Evolutionary conservation across 148 eudicot species (phyloP), one percentile per base, ranked within the genome.

Genomic region (Polygonum maritimum): DNA sequence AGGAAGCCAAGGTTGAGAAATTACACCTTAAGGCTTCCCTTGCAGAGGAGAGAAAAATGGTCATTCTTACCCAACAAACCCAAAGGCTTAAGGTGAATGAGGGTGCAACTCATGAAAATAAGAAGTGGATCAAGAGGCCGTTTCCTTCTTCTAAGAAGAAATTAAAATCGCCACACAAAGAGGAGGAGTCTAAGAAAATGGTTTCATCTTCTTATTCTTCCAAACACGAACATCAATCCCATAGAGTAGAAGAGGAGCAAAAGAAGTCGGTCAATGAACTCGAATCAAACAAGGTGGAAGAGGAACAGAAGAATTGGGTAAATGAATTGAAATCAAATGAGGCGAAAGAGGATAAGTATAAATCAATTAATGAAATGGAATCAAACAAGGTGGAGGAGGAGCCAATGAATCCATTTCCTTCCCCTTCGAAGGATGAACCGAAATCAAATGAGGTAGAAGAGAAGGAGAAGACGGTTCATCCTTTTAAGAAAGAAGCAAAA

Each of bases 1-100:
- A 77, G 26, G 82, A 90, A 35, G 98, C 97, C 38, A 82, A 82
- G 75, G 82, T 67, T 2, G 98, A 94, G 75, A 92, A 90, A 78
- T 84, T 89, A 19, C 75, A 74, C n/a, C 88, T 92, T 40, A 84
- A 92, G 76, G 93, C 88, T 69, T 75, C 83, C 31, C 80, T 85
- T 14, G 76, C 73, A 0, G 92, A 89, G 76, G 96, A 92, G 11
- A 91, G 88, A 75, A 86, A 88, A 14, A 55, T 94, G 13, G 84
- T 77, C 71, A 75, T 77, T 48, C 87, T 92, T 13, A 85, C 88
- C 14, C 81, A 82, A 79, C 97, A 94, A 48, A 92, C 87, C 15
- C 88, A 91, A 80, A 87, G 88, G 44, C 87, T 94, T n/a, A 79
- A 86, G 45, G 82, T 90, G 6, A 80, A 76, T 45, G 94, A 92